Conservation (phyloP, 2,329 filamentous ascomycete genomes). For the Fusarium paranaense region DNA sequence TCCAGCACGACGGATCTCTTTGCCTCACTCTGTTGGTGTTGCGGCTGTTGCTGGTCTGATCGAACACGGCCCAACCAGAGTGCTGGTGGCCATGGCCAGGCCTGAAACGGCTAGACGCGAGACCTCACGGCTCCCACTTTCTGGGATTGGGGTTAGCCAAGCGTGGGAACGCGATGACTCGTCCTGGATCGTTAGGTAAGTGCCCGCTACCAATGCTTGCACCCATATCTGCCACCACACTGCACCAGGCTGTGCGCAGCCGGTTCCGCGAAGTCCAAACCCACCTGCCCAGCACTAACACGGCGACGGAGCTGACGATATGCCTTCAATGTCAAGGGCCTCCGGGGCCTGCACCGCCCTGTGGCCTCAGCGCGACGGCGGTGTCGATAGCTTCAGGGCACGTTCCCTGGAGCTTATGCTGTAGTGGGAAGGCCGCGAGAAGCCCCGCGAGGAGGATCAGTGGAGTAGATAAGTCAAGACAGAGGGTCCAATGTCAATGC, state of each 20-base stretch:
- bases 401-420: slow-evolving; percentile 38
- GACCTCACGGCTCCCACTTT: slow-evolving; percentile 20
- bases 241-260: slow-evolving; percentile 39
- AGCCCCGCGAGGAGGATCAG: slow-evolving; percentile 35
- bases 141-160: slow-evolving; percentile 17
- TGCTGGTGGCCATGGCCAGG: slow-evolving; percentile 25
- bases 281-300: slow-evolving; percentile 31
- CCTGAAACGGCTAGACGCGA: slow-evolving; percentile 29
- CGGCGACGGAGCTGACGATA: slow-evolving; percentile 37
- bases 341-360: slow-evolving; percentile 29
- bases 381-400: slow-evolving; percentile 46
- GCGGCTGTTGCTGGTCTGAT: slow-evolving; percentile 36
- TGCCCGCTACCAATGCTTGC: slow-evolving; percentile 19
- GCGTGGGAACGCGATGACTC: slow-evolving; percentile 29
- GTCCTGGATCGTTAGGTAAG: slow-evolving; percentile 38
- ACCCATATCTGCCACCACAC: slow-evolving; percentile 16
- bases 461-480: slow-evolving; percentile 24
- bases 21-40: slow-evolving; percentile 25
- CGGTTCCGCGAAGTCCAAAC: slow-evolving; percentile 44
- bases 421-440: slow-evolving; percentile 31
- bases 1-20: slow-evolving; percentile 41
- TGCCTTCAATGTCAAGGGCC: slow-evolving; percentile 26
- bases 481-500: slow-evolving; percentile 1
- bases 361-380: slow-evolving; percentile 42
- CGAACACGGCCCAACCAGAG: slow-evolving; percentile 27